Evolutionary conservation across 1,139 yeast species (phyloP).

Genomic region (Candida frijolesensis): DNA sequence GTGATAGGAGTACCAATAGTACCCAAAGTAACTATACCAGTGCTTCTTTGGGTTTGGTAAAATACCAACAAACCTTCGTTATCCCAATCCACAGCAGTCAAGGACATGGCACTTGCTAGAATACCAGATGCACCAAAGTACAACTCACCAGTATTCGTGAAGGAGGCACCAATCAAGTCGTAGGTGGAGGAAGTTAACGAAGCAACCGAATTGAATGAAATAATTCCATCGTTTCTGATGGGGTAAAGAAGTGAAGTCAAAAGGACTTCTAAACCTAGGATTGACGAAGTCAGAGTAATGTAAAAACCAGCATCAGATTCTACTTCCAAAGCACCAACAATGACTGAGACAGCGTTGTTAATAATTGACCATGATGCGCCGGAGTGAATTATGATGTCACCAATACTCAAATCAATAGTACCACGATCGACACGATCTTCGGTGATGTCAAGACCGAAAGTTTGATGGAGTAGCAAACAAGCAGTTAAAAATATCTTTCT

Average conservation of each 20-base stretch:
- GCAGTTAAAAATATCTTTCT: neutral
- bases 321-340: conserved; percentile 24
- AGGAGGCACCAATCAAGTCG: conserved; percentile 21
- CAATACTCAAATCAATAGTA: conserved; percentile 20
- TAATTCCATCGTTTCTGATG: conserved; percentile 22
- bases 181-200: conserved; percentile 22
- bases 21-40: conserved; percentile 27
- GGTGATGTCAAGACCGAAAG: conserved; percentile 6
- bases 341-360: conserved; percentile 25
- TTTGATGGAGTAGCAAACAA: neutral
- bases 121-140: conserved; percentile 27
- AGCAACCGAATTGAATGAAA: conserved; percentile 25
- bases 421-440: conserved; percentile 18
- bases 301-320: conserved; percentile 27
- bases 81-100: conserved; percentile 24
- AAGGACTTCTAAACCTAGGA: conserved; percentile 16
- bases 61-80: too few relatives aligned
- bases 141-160: conserved; percentile 32
- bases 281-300: conserved; percentile 17
- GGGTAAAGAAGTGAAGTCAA: conserved; percentile 15
- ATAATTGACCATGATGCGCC: conserved; percentile 35
- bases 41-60: conserved; percentile 22
- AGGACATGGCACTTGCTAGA: conserved; percentile 22
- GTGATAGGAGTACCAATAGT: conserved; percentile 17
- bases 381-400: conserved; percentile 24